phyloP scores from a whole-genome alignment of 129 eudicot genomes.

The Lactuca sativa region DNA sequence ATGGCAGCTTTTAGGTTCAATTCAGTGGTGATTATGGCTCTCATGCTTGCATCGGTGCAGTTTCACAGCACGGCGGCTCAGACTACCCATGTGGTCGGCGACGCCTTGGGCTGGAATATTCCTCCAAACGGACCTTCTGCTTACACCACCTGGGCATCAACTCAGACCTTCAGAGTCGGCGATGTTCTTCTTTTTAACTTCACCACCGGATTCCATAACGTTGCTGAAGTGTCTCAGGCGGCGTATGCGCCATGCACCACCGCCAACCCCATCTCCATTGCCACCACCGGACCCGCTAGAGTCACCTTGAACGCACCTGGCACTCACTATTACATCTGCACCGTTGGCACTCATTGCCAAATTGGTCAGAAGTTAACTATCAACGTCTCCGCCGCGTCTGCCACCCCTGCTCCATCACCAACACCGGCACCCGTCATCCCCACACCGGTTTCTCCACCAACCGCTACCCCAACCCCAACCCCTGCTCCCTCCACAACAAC shows the following conservation, averaged over 20 bases:
- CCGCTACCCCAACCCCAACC: background rate
- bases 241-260: too few relatives aligned
- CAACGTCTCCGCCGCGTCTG: constrained; percentile 18
- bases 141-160: too few relatives aligned
- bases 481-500: constrained; percentile 18
- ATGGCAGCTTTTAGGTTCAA: constrained; percentile 6
- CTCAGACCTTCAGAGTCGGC: too few relatives aligned
- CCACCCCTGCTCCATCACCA: background rate
- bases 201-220: too few relatives aligned
- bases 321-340: constrained; percentile 29
- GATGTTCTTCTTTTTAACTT: too few relatives aligned
- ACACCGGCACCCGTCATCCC: background rate
- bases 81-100: too few relatives aligned
- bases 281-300: too few relatives aligned
- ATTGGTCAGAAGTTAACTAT: constrained; percentile 41
- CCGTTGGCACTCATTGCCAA: constrained; percentile 36
- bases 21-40: background rate
- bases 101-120: too few relatives aligned
- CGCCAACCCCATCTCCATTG: too few relatives aligned
- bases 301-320: too few relatives aligned
- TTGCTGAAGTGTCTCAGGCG: too few relatives aligned
- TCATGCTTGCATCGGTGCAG: constrained; percentile 16
- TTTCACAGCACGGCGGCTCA: background rate
- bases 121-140: too few relatives aligned
- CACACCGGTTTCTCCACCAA: background rate